Evolutionary conservation across 2,329 filamentous ascomycete genomes (phyloP), one percentile per base, ranked within the genome.

Genomic region (Geosmithia morbida): DNA sequence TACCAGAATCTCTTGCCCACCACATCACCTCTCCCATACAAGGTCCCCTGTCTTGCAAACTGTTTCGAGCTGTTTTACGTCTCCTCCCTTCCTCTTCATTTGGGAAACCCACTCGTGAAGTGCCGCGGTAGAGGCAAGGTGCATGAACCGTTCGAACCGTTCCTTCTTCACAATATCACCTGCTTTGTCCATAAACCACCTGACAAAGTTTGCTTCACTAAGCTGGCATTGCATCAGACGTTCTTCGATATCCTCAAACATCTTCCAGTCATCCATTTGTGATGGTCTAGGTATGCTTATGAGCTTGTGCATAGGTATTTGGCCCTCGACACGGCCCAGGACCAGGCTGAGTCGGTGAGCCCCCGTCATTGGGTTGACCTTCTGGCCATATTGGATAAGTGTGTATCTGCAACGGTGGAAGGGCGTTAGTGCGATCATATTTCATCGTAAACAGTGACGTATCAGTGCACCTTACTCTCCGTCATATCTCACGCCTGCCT

Each of bases 401-500:
- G 57, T 66, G 55, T 77, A 77, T 29, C 74, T 77, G 20, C 18
- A 26, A 7, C 41, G 17, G 19, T 29, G 52, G 22, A 41, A 8
- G 13, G 37, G 14, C 20, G 44, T 3, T 3, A n/a, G 22, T 26
- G 16, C 7, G 43, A 37, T 7, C 3, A 6, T 37, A 7, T 37
- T 11, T 37, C 13, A 13, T 37, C 3, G 3, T 37, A 11, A 11
- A 5, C 11, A 37, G 11, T 37, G 13, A 3, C 13, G 33, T 13
- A 42, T 17, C 10, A 18, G 5, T 16, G 7, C 16, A 14, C 62
- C 72, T 58, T 61, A 78, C 73, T 77, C 52, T 46, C 76, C 76
- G 54, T 80, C 76, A 51, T 78, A 79, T 50, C 76, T 63, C 26
- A 79, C 55, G 2, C 76, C 76, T 2, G 64, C 71, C 37, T 56